These are phyloP conservation scores for Debaryomyces robertsiae DNA, from an alignment of 1,139 yeast species.

Conservation along the genomic window DNA sequence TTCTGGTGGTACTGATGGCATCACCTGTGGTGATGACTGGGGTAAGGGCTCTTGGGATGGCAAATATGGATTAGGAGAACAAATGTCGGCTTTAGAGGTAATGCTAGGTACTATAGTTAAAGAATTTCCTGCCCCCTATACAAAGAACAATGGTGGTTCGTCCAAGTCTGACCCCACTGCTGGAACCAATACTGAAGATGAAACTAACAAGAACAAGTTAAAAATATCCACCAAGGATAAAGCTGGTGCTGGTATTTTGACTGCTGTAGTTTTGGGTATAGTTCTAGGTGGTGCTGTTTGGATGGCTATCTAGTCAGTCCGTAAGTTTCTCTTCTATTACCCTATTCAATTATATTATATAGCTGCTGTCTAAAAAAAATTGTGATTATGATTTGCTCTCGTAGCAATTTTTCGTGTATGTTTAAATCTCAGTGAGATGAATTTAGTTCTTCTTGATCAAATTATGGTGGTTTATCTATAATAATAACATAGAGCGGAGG, in stretches of 20 bases:
- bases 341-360: neutral
- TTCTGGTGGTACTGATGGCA: constrained; percentile 72
- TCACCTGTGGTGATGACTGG: constrained; percentile 79
- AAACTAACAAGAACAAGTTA: constrained; percentile 33
- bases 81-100: constrained; percentile 74
- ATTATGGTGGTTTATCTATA: too few relatives aligned
- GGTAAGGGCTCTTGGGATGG: constrained; percentile 59
- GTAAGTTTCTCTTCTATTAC: neutral
- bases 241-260: constrained; percentile 52
- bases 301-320: constrained; percentile 40
- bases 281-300: constrained; percentile 45
- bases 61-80: constrained; percentile 74
- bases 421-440: too few relatives aligned
- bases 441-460: too few relatives aligned
- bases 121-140: constrained; percentile 33
- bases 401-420: too few relatives aligned
- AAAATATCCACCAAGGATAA: constrained; percentile 39
- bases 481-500: too few relatives aligned
- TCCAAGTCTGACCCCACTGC: constrained; percentile 49
- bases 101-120: constrained; percentile 40
- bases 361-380: neutral
- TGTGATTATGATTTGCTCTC: too few relatives aligned
- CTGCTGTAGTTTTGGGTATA: constrained; percentile 43
- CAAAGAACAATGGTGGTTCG: constrained; percentile 50
- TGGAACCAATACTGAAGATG: constrained; percentile 37